These are phyloP conservation scores for Citrus hindsii DNA, from an alignment of 345 rosid species.

Conservation along the genomic window DNA sequence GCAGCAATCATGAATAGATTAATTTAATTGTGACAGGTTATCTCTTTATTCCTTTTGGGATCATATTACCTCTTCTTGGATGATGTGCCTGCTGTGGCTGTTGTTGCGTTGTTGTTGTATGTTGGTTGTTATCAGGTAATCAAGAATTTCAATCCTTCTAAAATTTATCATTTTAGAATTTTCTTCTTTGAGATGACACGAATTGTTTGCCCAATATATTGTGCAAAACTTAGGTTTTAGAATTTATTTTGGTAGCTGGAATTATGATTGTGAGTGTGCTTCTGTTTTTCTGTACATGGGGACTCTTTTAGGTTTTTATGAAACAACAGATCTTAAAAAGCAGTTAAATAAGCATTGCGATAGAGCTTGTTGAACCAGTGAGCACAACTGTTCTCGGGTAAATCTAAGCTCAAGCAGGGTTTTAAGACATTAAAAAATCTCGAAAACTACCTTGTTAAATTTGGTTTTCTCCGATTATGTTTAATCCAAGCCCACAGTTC, in stretches of 20 bases:
- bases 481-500: too few species aligned
- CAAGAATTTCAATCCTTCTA: slow-evolving; percentile 6
- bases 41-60: slow-evolving; percentile 82
- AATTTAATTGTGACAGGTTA: slow-evolving; percentile 47
- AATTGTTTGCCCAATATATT: background rate
- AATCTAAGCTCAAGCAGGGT: background rate
- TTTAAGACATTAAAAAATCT: background rate
- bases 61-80: slow-evolving; percentile 84
- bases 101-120: slow-evolving; percentile 73
- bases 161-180: slow-evolving; percentile 1
- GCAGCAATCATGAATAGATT: background rate
- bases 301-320: too few species aligned
- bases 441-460: background rate
- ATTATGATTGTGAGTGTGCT: too few species aligned
- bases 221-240: background rate
- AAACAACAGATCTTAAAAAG: too few species aligned
- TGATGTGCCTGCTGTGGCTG: slow-evolving; percentile 62
- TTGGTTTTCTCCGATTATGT: too few species aligned
- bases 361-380: background rate
- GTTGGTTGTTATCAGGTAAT: slow-evolving; percentile 97
- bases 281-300: background rate
- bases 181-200: background rate
- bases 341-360: background rate
- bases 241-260: background rate
- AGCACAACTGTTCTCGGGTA: background rate